Conservation (phyloP, 2,329 filamentous ascomycete genomes). For the Periconia sp. region DNA sequence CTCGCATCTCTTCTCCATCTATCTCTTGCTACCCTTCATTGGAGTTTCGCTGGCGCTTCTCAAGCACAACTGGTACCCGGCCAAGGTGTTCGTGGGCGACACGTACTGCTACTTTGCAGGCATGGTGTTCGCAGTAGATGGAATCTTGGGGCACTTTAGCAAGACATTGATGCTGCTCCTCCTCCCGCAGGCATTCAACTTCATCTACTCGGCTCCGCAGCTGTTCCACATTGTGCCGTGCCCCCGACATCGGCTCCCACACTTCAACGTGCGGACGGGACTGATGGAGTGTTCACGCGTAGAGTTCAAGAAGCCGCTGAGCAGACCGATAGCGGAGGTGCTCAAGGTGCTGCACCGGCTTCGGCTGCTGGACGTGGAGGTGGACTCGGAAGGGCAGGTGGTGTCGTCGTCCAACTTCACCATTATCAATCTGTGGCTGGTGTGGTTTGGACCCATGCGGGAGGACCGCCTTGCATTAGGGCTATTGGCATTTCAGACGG, state of each 20-base stretch:
- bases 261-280: slow-evolving; percentile 82
- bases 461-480: slow-evolving; percentile 83
- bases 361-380: slow-evolving; percentile 67
- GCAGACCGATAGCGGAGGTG: slow-evolving; percentile 60
- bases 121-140: slow-evolving; percentile 97
- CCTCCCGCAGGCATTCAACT: slow-evolving; percentile 94
- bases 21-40: slow-evolving; percentile 90
- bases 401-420: slow-evolving; percentile 87
- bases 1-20: slow-evolving; percentile 93
- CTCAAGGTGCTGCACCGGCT: slow-evolving; percentile 71
- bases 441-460: slow-evolving; percentile 88
- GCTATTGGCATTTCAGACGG: slow-evolving; percentile 75
- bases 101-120: slow-evolving; percentile 99
- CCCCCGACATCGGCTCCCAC: slow-evolving; percentile 86
- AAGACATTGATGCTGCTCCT: slow-evolving; percentile 92
- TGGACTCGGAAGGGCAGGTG: slow-evolving; percentile 69
- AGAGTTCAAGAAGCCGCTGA: slow-evolving; percentile 71
- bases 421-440: slow-evolving; percentile 91
- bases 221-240: slow-evolving; percentile 89
- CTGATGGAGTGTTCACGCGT: slow-evolving; percentile 85
- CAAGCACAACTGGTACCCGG: slow-evolving; percentile 93
- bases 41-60: slow-evolving; percentile 87
- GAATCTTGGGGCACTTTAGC: slow-evolving; percentile 95
- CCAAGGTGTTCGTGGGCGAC: slow-evolving; percentile 93
- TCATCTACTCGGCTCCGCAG: slow-evolving; percentile 89